A percentile compares a stretch with the other conserved stretches of the same genome.
Conservation (phyloP, 2,329 filamentous ascomycete genomes). For the Exophiala sp. region DNA sequence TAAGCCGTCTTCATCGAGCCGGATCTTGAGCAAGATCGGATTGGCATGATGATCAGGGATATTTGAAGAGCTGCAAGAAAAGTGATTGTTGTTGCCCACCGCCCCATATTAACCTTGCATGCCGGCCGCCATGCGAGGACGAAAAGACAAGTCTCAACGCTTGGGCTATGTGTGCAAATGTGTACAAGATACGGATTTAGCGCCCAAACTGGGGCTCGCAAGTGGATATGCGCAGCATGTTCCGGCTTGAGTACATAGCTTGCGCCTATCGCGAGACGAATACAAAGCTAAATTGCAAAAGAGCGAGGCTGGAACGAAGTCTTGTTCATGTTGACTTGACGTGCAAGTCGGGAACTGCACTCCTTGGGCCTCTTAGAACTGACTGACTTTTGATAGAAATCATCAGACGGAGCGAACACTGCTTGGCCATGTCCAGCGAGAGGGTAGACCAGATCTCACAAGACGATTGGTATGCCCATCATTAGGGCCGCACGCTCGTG, state of each 20-base stretch:
- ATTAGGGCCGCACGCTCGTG: no score
- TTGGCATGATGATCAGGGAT: slow-evolving; percentile 31
- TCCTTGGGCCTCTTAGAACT: no score
- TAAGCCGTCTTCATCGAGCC: slow-evolving; percentile 41
- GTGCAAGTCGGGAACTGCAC: no score
- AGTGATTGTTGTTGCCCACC: slow-evolving; percentile 6
- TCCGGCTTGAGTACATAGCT: slow-evolving; percentile 21
- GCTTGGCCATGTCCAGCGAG: no score
- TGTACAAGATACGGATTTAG: slow-evolving; percentile 23
- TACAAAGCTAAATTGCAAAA: slow-evolving; percentile 10
- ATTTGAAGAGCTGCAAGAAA: not conserved
- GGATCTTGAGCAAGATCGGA: slow-evolving; percentile 51
- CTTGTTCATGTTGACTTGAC: not conserved
- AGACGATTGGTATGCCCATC: no score
- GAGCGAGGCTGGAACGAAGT: not conserved
- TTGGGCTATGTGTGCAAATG: slow-evolving; percentile 17
- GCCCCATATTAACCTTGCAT: not conserved
- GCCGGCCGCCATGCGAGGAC: slow-evolving; percentile 9
- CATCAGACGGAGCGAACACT: no score
- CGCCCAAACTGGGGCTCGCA: slow-evolving; percentile 14
- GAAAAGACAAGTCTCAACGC: slow-evolving; percentile 6
- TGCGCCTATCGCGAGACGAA: slow-evolving; percentile 19
- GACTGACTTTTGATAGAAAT: no score
- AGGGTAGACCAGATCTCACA: no score
- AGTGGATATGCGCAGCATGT: slow-evolving; percentile 15